These are phyloP conservation scores for Podaxis sp. DNA, from an alignment of 768 basidiomycete genomes.

Conservation along the genomic window DNA sequence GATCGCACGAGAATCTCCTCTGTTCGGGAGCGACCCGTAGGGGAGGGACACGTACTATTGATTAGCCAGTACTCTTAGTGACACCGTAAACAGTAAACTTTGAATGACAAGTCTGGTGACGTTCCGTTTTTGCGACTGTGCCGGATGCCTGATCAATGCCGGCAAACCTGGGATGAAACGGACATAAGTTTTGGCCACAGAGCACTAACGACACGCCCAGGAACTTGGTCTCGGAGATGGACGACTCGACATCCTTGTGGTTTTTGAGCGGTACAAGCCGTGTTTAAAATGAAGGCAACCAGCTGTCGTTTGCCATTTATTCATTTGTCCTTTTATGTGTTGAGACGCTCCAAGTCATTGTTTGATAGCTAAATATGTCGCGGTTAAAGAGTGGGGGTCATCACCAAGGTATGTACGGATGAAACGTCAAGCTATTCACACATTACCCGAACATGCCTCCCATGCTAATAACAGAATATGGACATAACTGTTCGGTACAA, in stretches of 20 bases:
- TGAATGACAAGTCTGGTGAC: background rate
- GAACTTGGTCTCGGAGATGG: constrained; percentile 5
- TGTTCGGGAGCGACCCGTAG: constrained; percentile 64
- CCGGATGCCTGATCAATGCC: background rate
- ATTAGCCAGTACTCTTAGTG: background rate
- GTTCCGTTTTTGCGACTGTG: background rate
- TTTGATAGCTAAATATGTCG: background rate
- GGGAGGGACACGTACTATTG: constrained; percentile 36
- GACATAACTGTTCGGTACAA: constrained; percentile 1
- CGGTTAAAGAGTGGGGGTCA: background rate
- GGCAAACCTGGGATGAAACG: background rate
- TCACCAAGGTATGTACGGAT: background rate
- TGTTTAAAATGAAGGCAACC: background rate
- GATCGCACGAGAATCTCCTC: constrained; percentile 47
- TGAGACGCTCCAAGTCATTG: background rate
- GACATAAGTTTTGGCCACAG: background rate
- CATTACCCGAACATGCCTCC: constrained; percentile 5
- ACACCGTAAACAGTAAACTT: background rate
- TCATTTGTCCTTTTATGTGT: constrained; percentile 8
- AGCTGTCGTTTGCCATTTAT: background rate
- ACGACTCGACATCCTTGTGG: background rate
- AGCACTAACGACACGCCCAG: background rate
- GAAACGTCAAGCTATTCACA: constrained; percentile 2
- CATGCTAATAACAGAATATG: constrained; percentile 8
- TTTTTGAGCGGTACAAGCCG: background rate